Evolutionary conservation across 495 filamentous ascomycete genomes (phyloP), one percentile per base, ranked within the genome.

Genomic region (Filosporella fistucella): DNA sequence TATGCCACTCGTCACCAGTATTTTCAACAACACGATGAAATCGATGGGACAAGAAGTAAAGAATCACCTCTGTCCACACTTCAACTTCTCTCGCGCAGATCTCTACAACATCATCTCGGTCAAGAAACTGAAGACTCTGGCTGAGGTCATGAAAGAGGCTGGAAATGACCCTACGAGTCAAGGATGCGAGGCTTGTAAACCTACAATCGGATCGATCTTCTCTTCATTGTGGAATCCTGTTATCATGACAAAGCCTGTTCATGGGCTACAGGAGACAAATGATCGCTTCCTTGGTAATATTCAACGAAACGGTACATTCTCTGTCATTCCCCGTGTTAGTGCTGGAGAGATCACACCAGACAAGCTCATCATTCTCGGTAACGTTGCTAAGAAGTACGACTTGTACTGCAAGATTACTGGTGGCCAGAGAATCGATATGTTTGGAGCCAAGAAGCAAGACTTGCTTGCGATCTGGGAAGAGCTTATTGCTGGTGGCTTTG

Each of bases 401-500:
- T 70, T 97, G 4, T 97, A 97, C 66, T 89, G 84, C 62, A 97
- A 96, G 69, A 95, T 97, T 58, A 97, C 91, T 0, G 91, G 91
- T 42, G 91, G 86, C 1, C 91, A 97, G 66, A 79, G 91, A 34
- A 96, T 96, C 59, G 91, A 97, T 61, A 85, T 96, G 87, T 96
- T 95, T 54, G 90, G 91, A 8, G 91, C 91, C 0, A 83, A 82
- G 68, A 96, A 95, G 66, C 87, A 94, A 54, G 91, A 97, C 69
- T 71, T 97, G 26, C 71, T 89, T 28, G 73, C 75, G n/a, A 97
- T 97, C 56, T 97, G 91, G 91, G 81, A 78, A 6, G 78, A 77
- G 49, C 75, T 97, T 8, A 80, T 95, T 20, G 80, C 89, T 51
- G 91, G 82, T 7, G 91, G 91, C n/a, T 87, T 96, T 86, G 91